These are phyloP conservation scores for Tolypocladium pustulatum DNA, from an alignment of 2,329 filamentous ascomycete species.

Conservation along the genomic window DNA sequence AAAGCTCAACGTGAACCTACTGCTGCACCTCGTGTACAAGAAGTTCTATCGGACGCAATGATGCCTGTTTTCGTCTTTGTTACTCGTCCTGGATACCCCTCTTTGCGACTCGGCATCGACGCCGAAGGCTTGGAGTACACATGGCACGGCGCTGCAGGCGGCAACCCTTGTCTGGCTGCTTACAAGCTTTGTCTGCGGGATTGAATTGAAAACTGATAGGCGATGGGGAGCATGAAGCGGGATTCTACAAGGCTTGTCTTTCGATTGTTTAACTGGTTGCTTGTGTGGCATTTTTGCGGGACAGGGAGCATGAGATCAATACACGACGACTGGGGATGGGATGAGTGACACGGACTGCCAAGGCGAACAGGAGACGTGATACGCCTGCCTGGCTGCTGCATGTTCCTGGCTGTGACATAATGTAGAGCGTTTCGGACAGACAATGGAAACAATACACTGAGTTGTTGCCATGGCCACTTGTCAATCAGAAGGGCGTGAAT, in stretches of 20 bases:
- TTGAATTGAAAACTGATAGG: neutral
- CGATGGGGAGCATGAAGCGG: neutral
- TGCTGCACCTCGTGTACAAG: constrained; percentile 95
- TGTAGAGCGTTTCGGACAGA: neutral
- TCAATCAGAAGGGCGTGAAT: neutral
- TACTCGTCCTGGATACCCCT: neutral
- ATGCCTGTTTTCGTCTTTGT: constrained; percentile 5
- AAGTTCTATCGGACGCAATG: constrained; percentile 83
- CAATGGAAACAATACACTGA: neutral
- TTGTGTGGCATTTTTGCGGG: neutral
- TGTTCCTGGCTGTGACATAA: neutral
- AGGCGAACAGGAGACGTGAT: neutral
- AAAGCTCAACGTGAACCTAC: constrained; percentile 88
- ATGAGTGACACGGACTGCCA: neutral
- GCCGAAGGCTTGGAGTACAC: neutral
- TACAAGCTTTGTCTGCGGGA: no score
- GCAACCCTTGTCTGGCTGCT: neutral
- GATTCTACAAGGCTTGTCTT: neutral
- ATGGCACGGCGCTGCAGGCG: neutral
- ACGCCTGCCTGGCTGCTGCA: neutral
- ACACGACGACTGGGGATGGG: neutral
- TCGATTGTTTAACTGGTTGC: neutral
- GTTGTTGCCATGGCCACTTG: neutral
- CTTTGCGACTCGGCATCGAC: neutral
- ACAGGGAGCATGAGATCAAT: neutral